These are phyloP conservation scores for Periconia sp. DNA, from an alignment of 2,329 filamentous ascomycete genomes.

Conservation along the genomic window DNA sequence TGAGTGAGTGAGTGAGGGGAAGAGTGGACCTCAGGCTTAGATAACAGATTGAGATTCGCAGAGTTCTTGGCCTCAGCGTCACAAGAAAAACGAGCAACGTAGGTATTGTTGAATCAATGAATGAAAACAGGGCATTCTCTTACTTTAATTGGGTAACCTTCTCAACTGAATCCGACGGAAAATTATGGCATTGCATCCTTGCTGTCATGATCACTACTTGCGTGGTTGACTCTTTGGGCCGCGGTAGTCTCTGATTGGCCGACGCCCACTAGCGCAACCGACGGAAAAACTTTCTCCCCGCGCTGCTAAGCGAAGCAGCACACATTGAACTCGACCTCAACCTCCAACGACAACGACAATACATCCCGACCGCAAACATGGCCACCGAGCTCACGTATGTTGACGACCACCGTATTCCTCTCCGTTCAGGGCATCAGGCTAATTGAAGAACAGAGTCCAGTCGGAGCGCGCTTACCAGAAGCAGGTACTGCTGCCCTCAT, in stretches of 20 bases:
- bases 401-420: constrained; percentile 2
- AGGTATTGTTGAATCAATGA: neutral
- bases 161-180: no score
- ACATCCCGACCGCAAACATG: constrained; percentile 44
- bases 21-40: neutral
- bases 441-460: constrained; percentile 80
- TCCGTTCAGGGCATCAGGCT: constrained; percentile 18
- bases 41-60: constrained; percentile 1
- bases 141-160: no score
- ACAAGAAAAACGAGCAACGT: neutral
- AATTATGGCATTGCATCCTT: neutral
- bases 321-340: constrained; percentile 15
- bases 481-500: constrained; percentile 36
- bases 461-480: constrained; percentile 99
- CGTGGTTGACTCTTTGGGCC: neutral
- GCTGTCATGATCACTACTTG: neutral
- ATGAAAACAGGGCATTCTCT: neutral
- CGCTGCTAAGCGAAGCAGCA: constrained; percentile 16
- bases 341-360: constrained; percentile 34
- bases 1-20: neutral
- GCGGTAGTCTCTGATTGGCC: constrained; percentile 7
- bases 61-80: constrained; percentile 1
- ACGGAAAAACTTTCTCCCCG: constrained; percentile 9
- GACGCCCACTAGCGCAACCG: neutral
- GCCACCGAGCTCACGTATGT: constrained; percentile 48